Evolutionary conservation across 192 early-diverging fungal genomes (phyloP).

Genomic region (Gonapodya sp.): DNA sequence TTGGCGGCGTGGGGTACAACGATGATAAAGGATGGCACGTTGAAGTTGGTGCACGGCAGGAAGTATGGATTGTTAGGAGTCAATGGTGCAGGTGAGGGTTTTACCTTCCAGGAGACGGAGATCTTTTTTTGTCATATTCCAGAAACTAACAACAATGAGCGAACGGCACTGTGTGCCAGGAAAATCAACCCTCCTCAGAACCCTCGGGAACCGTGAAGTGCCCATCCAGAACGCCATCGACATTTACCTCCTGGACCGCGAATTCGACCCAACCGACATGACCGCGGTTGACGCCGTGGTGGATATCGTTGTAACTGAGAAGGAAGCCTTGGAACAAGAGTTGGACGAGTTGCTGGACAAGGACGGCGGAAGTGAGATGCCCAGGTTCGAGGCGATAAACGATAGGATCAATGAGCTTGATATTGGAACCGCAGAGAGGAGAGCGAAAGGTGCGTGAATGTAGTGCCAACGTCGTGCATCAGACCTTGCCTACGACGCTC

Average conservation of each 20-base stretch:
- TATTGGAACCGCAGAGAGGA: slow-evolving; percentile 12
- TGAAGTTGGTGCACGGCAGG: slow-evolving; percentile 13
- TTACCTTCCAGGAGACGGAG: neutral
- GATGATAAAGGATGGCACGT: slow-evolving; percentile 12
- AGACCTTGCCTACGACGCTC: neutral
- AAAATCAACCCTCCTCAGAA: slow-evolving; percentile 14
- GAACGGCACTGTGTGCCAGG: too few relatives aligned
- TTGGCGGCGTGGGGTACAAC: slow-evolving; percentile 9
- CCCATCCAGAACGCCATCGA: slow-evolving; percentile 16
- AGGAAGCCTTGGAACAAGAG: slow-evolving; percentile 20
- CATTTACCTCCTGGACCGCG: slow-evolving; percentile 16
- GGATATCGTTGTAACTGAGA: slow-evolving; percentile 15
- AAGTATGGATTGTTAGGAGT: slow-evolving; percentile 11
- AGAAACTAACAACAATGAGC: too few relatives aligned
- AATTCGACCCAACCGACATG: slow-evolving; percentile 16
- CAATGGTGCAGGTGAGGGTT: neutral
- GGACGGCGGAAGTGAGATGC: slow-evolving; percentile 27
- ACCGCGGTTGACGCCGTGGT: slow-evolving; percentile 17
- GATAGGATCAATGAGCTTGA: slow-evolving; percentile 17
- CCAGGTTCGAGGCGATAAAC: slow-evolving; percentile 16
- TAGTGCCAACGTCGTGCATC: neutral
- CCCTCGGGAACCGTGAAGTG: slow-evolving; percentile 11
- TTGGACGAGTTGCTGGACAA: slow-evolving; percentile 6
- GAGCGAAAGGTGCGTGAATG: slow-evolving; percentile 12
- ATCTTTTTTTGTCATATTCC: neutral